These are phyloP conservation scores for Diaporthe nobilis DNA, from an alignment of 2,329 filamentous ascomycete genomes.

Conservation along the genomic window DNA sequence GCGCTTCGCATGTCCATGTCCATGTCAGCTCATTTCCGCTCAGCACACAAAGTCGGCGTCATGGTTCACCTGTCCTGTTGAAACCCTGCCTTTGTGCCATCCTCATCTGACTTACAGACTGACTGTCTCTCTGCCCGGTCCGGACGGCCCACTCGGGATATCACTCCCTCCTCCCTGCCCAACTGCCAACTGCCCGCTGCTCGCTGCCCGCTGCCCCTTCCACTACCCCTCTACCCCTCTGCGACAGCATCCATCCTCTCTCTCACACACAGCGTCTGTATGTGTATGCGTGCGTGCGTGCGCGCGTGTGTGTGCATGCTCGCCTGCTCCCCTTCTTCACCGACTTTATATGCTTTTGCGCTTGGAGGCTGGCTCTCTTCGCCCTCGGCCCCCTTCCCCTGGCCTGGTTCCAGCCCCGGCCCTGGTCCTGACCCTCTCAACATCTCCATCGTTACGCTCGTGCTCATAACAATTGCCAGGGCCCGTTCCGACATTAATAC, in stretches of 20 bases:
- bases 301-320: background rate
- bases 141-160: conserved; percentile 15
- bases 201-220: background rate
- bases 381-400: conserved; percentile 1
- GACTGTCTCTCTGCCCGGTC: background rate
- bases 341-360: conserved; percentile 34
- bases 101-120: background rate
- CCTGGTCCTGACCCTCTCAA: conserved; percentile 8
- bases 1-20: conserved; percentile 22
- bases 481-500: background rate
- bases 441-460: background rate
- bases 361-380: conserved; percentile 27
- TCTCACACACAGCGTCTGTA: background rate
- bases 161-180: background rate
- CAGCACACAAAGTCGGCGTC: conserved; percentile 1
- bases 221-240: background rate
- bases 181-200: background rate
- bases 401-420: conserved; percentile 6
- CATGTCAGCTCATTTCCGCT: conserved; percentile 17
- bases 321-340: conserved; percentile 4
- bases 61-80: conserved; percentile 9
- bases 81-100: conserved; percentile 10
- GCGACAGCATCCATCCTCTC: background rate
- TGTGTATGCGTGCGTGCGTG: background rate
- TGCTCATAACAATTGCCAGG: conserved; percentile 7